Base-by-base conservation (phyloP, 2,329 filamentous ascomycete species). In the Cordyceps cateniannulata region DNA sequence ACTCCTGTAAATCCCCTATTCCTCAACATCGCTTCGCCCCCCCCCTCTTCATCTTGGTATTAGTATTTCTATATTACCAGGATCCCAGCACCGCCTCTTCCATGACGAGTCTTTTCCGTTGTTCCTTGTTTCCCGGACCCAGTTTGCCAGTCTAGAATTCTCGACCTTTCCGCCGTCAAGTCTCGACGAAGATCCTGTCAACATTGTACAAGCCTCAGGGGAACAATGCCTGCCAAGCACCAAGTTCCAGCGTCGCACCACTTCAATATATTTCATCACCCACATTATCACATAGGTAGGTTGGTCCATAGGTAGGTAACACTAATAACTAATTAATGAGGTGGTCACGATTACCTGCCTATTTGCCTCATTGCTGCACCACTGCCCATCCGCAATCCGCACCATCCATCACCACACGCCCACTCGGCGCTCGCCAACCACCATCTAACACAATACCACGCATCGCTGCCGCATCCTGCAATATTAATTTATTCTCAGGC, bases 391-490 rank as follows among this genome's bases (percentile, higher is more conserved):
- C 32, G 10, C 29, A 32, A 35, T 35, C 29, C 29, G 29, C 16
- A 18, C 48, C 27, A 50, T 20, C 45, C 22, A n/a, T n/a, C n/a
- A n/a, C n/a, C n/a, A n/a, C n/a, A n/a, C n/a, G 25, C n/a, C 16
- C 40, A 18, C n/a, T 6, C 40, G 18, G 16, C 20, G 32, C 20
- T 32, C 45, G 8, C 32, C 42, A 22, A 20, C 40, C 55, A 25
- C 22, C 42, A 20, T 14, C 55, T n/a, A n/a, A 24, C 6, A 29
- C 12, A 18, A 48, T 56, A 9, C 16, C 38, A 42, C 20, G 20
- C 40, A 48, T 55, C 27, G 9, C 38, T 54, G 40, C 25, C n/a
- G 52, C 38, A n/a, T 42, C 38, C 55, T 58, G 55, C 55, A 49
- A 58, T 49, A 40, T 40, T 20, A 38, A 58, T 29, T n/a, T n/a